phyloP scores from a whole-genome alignment of 2,329 filamentous ascomycete genomes.

The Chrysoporthe cubensis region DNA sequence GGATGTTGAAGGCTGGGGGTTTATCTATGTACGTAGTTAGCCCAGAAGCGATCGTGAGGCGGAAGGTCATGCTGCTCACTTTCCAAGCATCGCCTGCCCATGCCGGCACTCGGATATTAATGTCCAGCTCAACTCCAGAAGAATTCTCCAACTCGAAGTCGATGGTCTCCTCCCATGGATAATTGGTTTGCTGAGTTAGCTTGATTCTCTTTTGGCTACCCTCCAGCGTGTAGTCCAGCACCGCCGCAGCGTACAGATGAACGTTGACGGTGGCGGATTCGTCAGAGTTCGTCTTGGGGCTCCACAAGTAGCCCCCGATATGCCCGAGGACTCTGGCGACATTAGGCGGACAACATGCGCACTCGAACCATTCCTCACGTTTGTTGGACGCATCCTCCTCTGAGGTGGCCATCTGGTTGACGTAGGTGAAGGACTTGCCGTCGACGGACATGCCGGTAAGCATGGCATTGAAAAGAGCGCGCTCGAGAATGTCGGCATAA shows the following conservation, averaged over 20 bases:
- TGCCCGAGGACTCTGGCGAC: slow-evolving; percentile 57
- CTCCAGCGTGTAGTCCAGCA: slow-evolving; percentile 43
- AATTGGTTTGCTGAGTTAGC: slow-evolving; percentile 54
- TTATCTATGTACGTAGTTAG: slow-evolving; percentile 11
- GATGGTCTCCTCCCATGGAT: slow-evolving; percentile 60
- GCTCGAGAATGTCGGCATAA: slow-evolving; percentile 63
- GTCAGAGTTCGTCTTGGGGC: slow-evolving; percentile 36
- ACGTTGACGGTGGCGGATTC: slow-evolving; percentile 45
- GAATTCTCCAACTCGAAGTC: slow-evolving; percentile 46
- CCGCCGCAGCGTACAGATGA: slow-evolving; percentile 57
- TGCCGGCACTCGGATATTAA: slow-evolving; percentile 57
- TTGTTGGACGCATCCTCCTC: slow-evolving; percentile 50
- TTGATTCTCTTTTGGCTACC: slow-evolving; percentile 37
- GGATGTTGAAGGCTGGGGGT: slow-evolving; percentile 11
- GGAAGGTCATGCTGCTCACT: background rate
- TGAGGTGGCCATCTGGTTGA: slow-evolving; percentile 62
- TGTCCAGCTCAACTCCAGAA: slow-evolving; percentile 39
- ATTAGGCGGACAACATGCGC: slow-evolving; percentile 65
- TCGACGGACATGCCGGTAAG: slow-evolving; percentile 60
- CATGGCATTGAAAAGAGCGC: slow-evolving; percentile 64
- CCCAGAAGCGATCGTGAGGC: background rate
- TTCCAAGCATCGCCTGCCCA: slow-evolving; percentile 49
- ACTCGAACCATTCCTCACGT: slow-evolving; percentile 61
- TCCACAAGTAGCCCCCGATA: slow-evolving; percentile 61
- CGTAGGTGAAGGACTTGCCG: slow-evolving; percentile 63